Evolutionary conservation across 768 basidiomycete genomes (phyloP), one percentile per base, ranked within the genome.

Genomic region (Leucocoprinus birnbaumii): DNA sequence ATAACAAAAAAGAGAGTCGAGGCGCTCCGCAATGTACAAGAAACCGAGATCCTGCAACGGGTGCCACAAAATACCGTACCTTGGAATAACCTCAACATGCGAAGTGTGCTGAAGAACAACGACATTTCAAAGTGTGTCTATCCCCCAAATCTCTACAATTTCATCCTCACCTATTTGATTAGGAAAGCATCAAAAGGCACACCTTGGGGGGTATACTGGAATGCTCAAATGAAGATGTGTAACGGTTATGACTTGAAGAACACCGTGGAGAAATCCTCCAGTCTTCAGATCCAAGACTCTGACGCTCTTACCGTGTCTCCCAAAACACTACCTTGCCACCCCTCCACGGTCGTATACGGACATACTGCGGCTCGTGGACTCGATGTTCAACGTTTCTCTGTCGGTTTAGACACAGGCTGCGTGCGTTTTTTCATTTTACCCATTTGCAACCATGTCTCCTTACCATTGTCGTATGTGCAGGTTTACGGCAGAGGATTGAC

Each of bases 321-420:
- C n/a, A n/a, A 66, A 34, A 34, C 59, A 4, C 64, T 87, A 9
- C 80, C 82, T 3, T 93, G 91, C 61, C 79, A 82, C 60, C 88
- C 91, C 1, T 77, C 83, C 0, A 89, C 81, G 37, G 84, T 92
- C n/a, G 69, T 96, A 5, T 97, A 96, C 66, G 95, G 93, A 0
- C 95, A 97, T 63, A 79, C 85, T 7, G 94, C 94, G 4, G 73
- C 79, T 2, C 77, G 90, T 24, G 91, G 89, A 11, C 75, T 97
- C 11, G 91, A 94, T 66, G 68, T 93, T 60, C 86, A 88, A 58
- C 77, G 88, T 19, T 96, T 89, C 87, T 83, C 86, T 2, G 72
- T 94, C 57, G 95, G 95, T 1, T 69, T 96, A 31, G 95, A 98
- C 66, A 80, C 88, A 0, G 94, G 91, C 10, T 96, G 94, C 64